Base-by-base conservation (phyloP, 2,329 filamentous ascomycete genomes). In the Stachybotrys chartarum region DNA sequence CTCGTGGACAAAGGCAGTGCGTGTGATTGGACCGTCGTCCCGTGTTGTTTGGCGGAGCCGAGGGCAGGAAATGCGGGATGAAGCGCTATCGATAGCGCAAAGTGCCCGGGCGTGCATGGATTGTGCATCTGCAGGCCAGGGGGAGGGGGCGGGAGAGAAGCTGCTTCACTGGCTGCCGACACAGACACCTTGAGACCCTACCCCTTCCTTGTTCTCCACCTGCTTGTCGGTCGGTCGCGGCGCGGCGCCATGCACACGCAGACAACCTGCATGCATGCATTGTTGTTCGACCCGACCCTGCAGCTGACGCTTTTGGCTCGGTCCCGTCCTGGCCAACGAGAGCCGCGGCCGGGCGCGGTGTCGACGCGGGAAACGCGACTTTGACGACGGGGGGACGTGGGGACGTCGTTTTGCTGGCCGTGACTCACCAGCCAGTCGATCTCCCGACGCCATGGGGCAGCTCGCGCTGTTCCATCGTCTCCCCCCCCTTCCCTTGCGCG, bases 51-150 rank as follows among this genome's bases (percentile, higher is more conserved):
- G 18, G 49, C 30, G 30, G 49, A 31, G 7, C 18, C 24, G 30
- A n/a, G n/a, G 49, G 49, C 7, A 30, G 30, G 18, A 31, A 14
- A 18, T 39, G 35, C 35, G 35, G 49, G 14, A 32, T 32, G 58
- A 64, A 63, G 58, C 63, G 61, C 62, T 65, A 65, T 65, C 63
- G 63, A 65, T 65, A 65, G 59, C 61, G 45, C 45, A 12, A 39
- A 7, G 35, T 12, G 35, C 7, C 12, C 7, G 35, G 12, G 7
- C 35, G 35, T 49, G 47, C 8, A 24, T 49, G 47, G 35, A 39
- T 39, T 39, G 35, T 39, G 35, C 35, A 39, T 39, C 35, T 39
- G 35, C 35, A 39, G 35, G 7, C 35, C 35, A 7, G 7, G 35
- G 35, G 7, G 7, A 12, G 7, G 35, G 7, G 35, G 7, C 7